Evolutionary conservation across 2,329 filamentous ascomycete species (phyloP), one percentile per base, ranked within the genome.

Genomic region (Phaeosphaeria sp.): DNA sequence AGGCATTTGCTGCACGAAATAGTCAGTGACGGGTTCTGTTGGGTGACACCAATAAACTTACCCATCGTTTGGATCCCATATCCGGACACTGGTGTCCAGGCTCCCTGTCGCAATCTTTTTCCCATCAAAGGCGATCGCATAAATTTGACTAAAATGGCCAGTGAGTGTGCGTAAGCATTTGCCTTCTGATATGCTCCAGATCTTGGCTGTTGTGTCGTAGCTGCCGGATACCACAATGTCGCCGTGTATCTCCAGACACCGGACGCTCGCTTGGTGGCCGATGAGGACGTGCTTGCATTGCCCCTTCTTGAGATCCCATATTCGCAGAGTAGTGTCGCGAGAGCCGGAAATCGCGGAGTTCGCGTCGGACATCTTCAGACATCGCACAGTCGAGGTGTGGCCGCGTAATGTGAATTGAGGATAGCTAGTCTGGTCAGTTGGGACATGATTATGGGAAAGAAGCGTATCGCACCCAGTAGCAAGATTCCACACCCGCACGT

Each of bases 71-170:
- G 92, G 92, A 81, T 99, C 93, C 95, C 95, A 99, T 61, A 99
- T 96, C 63, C 95, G 86, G 24, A 99, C 94, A 68, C 94, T 97
- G 3, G 95, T 99, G 78, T 99, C 95, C 60, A 99, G 82, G 77
- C 93, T 97, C 51, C 95, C 95, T 9, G 95, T 99, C 36, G 96
- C 94, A 56, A 99, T 93, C 63, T 93, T 87, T 66, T 89, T 89
- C 40, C 95, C 95, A 74, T 99, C 95, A 78, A 98, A 99, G 1
- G 95, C 95, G 74, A 99, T 96, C 20, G 95, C 95, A 75, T 99
- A 99, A 57, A 99, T 99, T 75, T 99, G 95, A 74, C 94, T 98
- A 79, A 97, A 99, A 78, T 99, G 95, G 0, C 95, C 95, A 45
- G 90, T 89, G 40, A 99, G 83, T 0, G 93, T 97, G 66, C 94